Base-by-base conservation (phyloP, 176 grass and related monocot species). In the Lolium rigidum region DNA sequence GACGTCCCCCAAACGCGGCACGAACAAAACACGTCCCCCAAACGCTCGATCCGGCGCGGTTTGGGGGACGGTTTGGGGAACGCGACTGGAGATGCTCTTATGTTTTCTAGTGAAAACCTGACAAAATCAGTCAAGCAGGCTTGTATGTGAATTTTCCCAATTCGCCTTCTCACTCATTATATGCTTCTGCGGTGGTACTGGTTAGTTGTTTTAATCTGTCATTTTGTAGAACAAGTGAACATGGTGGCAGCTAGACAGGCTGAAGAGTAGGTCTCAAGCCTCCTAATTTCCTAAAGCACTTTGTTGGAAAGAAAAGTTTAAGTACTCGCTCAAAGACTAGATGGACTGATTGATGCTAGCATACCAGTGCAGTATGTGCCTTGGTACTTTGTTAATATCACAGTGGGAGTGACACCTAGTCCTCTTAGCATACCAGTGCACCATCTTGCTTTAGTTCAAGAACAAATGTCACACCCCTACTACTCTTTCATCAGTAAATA, bases 211-310 rank as follows among this genome's bases (percentile, higher is more conserved):
- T 64, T 57, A 21, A 20, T 39, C 70, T 61, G 37, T 2, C 12
- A 37, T 20, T 9, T 43, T 44, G 66, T 76, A 62, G 82, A 84
- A 51, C 26, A 21, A 22, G 18, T 22, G 44, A 61, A 38, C 44
- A 39, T 55, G 80, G 37, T 25, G 26, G 47, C 58, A 54, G 59
- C 49, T 71, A 14, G 17, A 9, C 22, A 63, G 51, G 44, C 12
- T 64, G 73, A 78, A 70, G 64, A 87, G 84, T 90, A 51, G 48
- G 80, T 66, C 25, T 87, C 66, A 87, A 80, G 80, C 66, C 74
- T 83, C 56, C 66, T 25, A 35, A 35, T 35, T 35, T 35, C 31
- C 31, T 2, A 83, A 79, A 74, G 84, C 24, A 65, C 64, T 63
- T 65, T 70, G 28, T 39, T 25, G 35, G 26, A 50, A 90, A 75